Conservation (phyloP, 768 basidiomycete genomes). For the Cystobasidium onofrii region DNA sequence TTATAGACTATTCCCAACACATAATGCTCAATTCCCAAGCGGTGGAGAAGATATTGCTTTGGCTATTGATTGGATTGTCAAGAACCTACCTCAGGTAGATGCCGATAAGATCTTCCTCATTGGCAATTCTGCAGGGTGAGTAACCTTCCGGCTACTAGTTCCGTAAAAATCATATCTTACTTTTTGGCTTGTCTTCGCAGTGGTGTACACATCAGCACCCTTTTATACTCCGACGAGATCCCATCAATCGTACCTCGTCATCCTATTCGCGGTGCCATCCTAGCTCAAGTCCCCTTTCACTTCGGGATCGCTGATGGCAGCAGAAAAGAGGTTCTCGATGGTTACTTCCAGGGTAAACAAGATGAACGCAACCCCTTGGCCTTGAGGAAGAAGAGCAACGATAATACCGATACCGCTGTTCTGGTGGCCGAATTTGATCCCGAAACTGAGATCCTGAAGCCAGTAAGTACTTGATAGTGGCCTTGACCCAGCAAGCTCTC, state of each 20-base stretch:
- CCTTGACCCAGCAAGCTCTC: not conserved
- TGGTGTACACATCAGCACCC: conserved; percentile 1
- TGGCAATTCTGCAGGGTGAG: conserved; percentile 25
- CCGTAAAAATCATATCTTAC: not conserved
- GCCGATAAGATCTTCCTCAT: conserved; percentile 9
- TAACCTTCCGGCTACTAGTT: not conserved
- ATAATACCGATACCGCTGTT: not conserved
- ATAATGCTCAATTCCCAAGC: conserved; percentile 8
- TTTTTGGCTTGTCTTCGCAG: not conserved
- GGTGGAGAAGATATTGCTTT: conserved; percentile 22
- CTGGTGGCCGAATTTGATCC: not conserved
- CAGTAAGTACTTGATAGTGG: not conserved
- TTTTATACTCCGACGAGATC: conserved; percentile 5
- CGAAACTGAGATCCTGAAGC: conserved; percentile 5
- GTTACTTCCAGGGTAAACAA: not conserved
- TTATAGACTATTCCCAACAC: not conserved
- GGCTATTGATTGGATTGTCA: conserved; percentile 14
- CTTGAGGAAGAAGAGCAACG: conserved; percentile 9
- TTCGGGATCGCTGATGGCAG: not conserved
- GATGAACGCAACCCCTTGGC: conserved; percentile 3
- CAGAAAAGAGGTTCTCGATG: not conserved
- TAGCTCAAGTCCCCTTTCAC: conserved; percentile 19
- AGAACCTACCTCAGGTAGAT: conserved; percentile 10
- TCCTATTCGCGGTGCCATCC: not conserved
- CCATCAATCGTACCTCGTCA: not conserved